Conservation (phyloP, 2,329 filamentous ascomycete genomes). For the Metarhizium album region DNA sequence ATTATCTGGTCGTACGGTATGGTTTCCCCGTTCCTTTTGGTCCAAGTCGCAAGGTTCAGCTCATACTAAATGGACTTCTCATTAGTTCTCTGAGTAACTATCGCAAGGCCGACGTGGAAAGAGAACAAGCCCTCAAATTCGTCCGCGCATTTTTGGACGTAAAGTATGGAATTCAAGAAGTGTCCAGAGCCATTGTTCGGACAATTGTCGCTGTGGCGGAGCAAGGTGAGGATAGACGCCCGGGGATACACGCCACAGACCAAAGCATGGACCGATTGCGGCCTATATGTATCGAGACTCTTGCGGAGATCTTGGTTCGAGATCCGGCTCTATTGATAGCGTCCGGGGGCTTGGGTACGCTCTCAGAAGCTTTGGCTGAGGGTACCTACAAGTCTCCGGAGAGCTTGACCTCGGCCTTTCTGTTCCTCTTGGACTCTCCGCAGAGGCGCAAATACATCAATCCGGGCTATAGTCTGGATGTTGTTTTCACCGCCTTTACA, state of each 20-base stretch:
- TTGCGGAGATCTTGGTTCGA: conserved; percentile 82
- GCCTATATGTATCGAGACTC: conserved; percentile 83
- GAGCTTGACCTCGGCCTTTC: conserved; percentile 74
- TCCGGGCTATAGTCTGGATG: conserved; percentile 80
- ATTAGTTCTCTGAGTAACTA: conserved; percentile 78
- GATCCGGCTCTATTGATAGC: conserved; percentile 73
- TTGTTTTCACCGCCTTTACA: conserved; percentile 85
- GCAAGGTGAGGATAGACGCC: conserved; percentile 75
- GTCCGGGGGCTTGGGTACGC: conserved; percentile 70
- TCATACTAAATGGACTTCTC: not conserved
- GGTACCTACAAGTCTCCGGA: conserved; percentile 89
- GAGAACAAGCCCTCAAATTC: conserved; percentile 95
- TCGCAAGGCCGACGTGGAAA: conserved; percentile 90
- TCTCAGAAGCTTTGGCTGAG: conserved; percentile 88
- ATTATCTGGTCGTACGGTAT: conserved; percentile 69
- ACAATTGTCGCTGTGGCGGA: conserved; percentile 88
- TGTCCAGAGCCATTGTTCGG: conserved; percentile 77
- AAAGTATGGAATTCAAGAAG: conserved; percentile 79
- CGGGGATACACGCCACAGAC: conserved; percentile 55
- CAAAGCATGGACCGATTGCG: conserved; percentile 75
- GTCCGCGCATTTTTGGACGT: conserved; percentile 91
- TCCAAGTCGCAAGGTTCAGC: not conserved
- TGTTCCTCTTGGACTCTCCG: conserved; percentile 82
- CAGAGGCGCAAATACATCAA: conserved; percentile 71
- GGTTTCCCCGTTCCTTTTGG: not conserved